Evolutionary conservation across 2,329 filamentous ascomycete genomes (phyloP).

Genomic region (Esteya vermicola): DNA sequence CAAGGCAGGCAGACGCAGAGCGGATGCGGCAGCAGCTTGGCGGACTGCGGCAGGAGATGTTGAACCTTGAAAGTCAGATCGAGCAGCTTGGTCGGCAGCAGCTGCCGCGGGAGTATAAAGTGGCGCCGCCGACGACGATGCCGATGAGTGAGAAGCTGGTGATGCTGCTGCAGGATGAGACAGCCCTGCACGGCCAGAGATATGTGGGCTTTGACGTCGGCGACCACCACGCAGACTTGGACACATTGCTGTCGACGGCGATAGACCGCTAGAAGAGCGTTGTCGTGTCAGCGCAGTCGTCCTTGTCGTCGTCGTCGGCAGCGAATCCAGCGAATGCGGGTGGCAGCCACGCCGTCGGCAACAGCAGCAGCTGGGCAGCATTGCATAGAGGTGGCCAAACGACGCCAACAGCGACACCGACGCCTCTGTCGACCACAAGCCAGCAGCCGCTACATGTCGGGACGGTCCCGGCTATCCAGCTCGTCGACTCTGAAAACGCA

Average conservation of each 20-base stretch:
- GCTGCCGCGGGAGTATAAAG: conserved; percentile 44
- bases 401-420: neutral
- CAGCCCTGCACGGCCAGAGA: conserved; percentile 21
- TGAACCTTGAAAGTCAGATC: conserved; percentile 41
- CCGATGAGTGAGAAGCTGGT: conserved; percentile 35
- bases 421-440: neutral
- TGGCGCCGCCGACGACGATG: conserved; percentile 35
- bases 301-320: no score
- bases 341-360: conserved; percentile 14
- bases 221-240: conserved; percentile 37
- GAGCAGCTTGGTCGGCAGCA: conserved; percentile 44
- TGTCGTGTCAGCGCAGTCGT: conserved; percentile 38
- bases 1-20: conserved; percentile 40
- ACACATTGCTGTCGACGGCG: conserved; percentile 34
- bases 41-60: conserved; percentile 39
- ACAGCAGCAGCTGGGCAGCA: no score
- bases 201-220: conserved; percentile 31
- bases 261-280: conserved; percentile 50
- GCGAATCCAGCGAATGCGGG: conserved; percentile 32
- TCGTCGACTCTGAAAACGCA: neutral
- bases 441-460: neutral
- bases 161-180: conserved; percentile 29
- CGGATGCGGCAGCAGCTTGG: conserved; percentile 35
- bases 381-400: no score
- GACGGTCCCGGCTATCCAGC: neutral